phyloP scores from a whole-genome alignment of 176 grass and related monocot genomes.

The Hordeum marinum region DNA sequence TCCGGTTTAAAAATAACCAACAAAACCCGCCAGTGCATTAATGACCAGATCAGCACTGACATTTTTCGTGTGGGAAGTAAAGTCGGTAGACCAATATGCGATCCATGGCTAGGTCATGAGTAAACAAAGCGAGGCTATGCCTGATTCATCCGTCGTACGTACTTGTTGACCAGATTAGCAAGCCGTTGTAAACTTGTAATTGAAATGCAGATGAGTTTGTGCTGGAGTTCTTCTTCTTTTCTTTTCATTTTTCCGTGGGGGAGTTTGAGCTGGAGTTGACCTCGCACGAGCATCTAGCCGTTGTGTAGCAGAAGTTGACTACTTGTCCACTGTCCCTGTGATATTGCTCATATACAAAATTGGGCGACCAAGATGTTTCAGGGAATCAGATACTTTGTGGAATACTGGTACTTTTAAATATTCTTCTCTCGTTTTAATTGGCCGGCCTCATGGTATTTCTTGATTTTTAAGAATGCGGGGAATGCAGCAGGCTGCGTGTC shows the following conservation, averaged over 20 bases:
- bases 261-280: constrained; percentile 17
- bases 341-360: neutral
- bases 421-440: neutral
- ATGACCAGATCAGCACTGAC: constrained; percentile 21
- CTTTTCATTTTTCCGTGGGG: neutral
- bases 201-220: neutral
- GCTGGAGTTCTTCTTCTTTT: neutral
- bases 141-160: neutral
- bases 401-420: neutral
- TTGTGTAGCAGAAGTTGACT: constrained; percentile 35
- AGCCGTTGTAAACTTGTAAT: constrained; percentile 3
- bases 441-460: neutral
- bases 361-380: constrained; percentile 10
- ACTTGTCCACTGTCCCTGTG: neutral
- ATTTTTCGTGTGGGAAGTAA: neutral
- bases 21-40: neutral
- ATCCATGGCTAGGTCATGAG: neutral
- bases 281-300: constrained; percentile 21
- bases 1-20: neutral
- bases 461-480: neutral
- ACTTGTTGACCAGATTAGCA: neutral
- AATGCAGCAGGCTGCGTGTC: no score
- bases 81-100: constrained; percentile 23
- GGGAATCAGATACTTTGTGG: constrained; percentile 9
- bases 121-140: neutral